phyloP scores from a whole-genome alignment of 805 yeast species.

The Saccharomyces cerevisiae region DNA sequence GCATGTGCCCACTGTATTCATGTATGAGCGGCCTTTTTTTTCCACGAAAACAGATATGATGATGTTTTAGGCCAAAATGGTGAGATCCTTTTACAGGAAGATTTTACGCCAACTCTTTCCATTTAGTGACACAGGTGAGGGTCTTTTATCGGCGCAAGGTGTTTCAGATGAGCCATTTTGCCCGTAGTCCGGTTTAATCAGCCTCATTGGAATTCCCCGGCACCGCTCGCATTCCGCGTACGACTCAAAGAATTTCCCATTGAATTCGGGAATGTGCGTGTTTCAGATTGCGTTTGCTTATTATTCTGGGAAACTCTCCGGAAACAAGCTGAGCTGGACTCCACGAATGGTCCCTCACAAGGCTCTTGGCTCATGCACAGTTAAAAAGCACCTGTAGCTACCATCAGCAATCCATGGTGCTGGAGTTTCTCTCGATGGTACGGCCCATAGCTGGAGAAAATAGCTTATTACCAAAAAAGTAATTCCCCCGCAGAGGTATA shows the following conservation, averaged over 20 bases:
- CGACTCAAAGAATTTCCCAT: not conserved
- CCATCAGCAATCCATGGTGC: not conserved
- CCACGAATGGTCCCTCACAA: not conserved
- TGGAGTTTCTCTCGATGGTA: not conserved
- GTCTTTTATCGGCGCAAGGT: not conserved
- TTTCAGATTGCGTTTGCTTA: not conserved
- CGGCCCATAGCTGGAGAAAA: not conserved
- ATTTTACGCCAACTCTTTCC: not conserved
- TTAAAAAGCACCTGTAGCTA: not conserved
- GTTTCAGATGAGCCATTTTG: not conserved
- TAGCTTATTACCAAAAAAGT: not conserved
- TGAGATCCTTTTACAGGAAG: not conserved
- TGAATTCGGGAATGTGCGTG: not conserved
- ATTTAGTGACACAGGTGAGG: not conserved
- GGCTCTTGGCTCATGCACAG: not conserved
- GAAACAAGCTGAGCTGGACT: not conserved
- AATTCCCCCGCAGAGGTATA: not conserved
- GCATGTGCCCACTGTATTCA: not conserved
- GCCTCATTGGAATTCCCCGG: not conserved
- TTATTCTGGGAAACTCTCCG: not conserved
- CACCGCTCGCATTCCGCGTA: not conserved
- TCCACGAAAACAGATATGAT: not conserved
- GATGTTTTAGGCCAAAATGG: not conserved
- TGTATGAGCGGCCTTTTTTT: not conserved
- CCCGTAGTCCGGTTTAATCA: not conserved